Base-by-base conservation (phyloP, 192 early-diverging fungal genomes). In the Backusella luteola region DNA sequence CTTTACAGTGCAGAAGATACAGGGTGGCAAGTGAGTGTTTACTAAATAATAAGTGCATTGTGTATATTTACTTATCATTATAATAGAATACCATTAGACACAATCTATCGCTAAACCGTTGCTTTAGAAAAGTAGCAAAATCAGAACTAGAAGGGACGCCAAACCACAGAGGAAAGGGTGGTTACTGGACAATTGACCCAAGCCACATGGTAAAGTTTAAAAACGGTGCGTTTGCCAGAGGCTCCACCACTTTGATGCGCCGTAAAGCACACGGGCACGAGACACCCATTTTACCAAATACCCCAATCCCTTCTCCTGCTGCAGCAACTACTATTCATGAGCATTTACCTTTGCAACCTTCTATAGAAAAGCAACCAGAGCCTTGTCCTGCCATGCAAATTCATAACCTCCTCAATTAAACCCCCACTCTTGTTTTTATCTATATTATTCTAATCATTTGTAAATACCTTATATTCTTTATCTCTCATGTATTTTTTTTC, bases 51-150 rank as follows among this genome's bases (percentile, higher is more conserved):
- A 14, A 6, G 7, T 69, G 68, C 21, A n/a, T 63, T 41, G 8
- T 41, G 2, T 59, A 32, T 63, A 21, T 34, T 41, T 66, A 69
- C n/a, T 12, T 63, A 26, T 29, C 29, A 26, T 29, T 59, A 59
- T 41, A 15, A 34, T 69, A 96, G 90, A 98, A 97, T 86, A 95
- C 96, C 0, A 92, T 98, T 66, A 86, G 96, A 23, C 96, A 98
- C 80, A 96, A 96, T 75, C 85, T 98, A n/a, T 94, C 94, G 6
- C 85, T 96, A 17, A 97, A 97, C 78, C 89, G 90, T 63, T 88
- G 85, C 29, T 98, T 98, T 76, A 84, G 84, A 36, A 92, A 93
- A 70, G 83, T 95, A 14, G 85, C 93, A 4, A 87, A 93, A 3
- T 83, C 88, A 6, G 85, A 86, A 21, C 87, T 73, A 2, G 66